A percentile compares a stretch with the other conserved stretches of the same genome.
Conservation (phyloP, 2,329 filamentous ascomycete genomes). For the Trichoderma sp. region DNA sequence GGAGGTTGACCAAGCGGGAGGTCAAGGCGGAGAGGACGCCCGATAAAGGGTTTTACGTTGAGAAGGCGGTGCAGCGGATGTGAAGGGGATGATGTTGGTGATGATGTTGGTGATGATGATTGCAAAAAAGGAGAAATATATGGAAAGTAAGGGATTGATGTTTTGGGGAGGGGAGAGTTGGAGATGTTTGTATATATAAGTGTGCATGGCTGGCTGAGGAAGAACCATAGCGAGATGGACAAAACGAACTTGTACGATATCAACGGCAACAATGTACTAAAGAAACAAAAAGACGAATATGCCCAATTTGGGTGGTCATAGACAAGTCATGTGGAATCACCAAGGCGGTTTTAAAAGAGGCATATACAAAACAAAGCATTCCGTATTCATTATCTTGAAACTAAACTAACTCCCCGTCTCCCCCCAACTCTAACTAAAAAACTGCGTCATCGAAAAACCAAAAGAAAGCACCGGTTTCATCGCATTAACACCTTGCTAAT, state of each 20-base stretch:
- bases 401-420: background rate
- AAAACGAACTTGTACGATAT: conserved; percentile 31
- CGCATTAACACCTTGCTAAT: conserved; percentile 12
- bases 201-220: background rate
- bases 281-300: background rate
- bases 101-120: background rate
- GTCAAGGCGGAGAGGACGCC: conserved; percentile 70
- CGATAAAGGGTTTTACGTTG: conserved; percentile 76
- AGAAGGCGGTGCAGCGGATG: conserved; percentile 48
- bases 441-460: background rate
- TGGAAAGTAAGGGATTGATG: background rate
- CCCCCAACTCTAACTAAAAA: background rate
- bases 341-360: background rate
- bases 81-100: background rate
- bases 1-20: conserved; percentile 61
- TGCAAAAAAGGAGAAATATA: background rate
- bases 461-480: background rate
- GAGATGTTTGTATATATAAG: background rate
- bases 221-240: background rate
- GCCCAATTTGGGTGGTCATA: background rate
- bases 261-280: conserved; percentile 24
- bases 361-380: background rate
- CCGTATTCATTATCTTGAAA: background rate
- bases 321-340: background rate
- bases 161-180: background rate